Conservation (phyloP, 345 rosid genomes). For the Boechera stricta region DNA sequence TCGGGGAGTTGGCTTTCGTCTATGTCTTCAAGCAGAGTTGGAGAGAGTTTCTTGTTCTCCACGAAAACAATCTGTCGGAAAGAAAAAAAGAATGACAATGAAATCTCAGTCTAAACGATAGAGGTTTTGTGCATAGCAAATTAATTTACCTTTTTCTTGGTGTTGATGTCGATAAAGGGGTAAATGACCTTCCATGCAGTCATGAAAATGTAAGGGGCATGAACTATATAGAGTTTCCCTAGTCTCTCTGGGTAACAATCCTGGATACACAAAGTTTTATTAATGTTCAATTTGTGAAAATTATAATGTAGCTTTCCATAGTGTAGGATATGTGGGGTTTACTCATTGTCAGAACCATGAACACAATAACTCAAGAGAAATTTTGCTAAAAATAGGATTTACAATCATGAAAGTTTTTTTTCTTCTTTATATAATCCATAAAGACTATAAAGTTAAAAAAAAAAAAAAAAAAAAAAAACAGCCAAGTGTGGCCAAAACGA, state of each 20-base stretch:
- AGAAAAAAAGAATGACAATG: background rate
- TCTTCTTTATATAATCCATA: background rate
- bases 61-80: slow-evolving; percentile 71
- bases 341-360: background rate
- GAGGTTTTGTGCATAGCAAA: background rate
- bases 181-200: slow-evolving; percentile 84
- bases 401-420: background rate
- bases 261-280: slow-evolving; percentile 22
- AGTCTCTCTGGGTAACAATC: slow-evolving; percentile 93
- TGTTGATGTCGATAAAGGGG: slow-evolving; percentile 82
- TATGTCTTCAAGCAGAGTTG: slow-evolving; percentile 71
- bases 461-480: background rate
- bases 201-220: slow-evolving; percentile 84
- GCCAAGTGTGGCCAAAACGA: background rate
- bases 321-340: background rate
- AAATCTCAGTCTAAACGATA: background rate
- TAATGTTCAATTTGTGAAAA: background rate
- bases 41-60: slow-evolving; percentile 68
- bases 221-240: slow-evolving; percentile 69
- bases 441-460: background rate
- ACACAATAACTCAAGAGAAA: background rate
- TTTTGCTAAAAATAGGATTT: background rate
- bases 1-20: slow-evolving; percentile 85
- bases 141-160: slow-evolving; percentile 74
- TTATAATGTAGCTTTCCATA: background rate